These are phyloP conservation scores for Catunica adiposa DNA, from an alignment of 2,329 filamentous ascomycete genomes.

Conservation along the genomic window DNA sequence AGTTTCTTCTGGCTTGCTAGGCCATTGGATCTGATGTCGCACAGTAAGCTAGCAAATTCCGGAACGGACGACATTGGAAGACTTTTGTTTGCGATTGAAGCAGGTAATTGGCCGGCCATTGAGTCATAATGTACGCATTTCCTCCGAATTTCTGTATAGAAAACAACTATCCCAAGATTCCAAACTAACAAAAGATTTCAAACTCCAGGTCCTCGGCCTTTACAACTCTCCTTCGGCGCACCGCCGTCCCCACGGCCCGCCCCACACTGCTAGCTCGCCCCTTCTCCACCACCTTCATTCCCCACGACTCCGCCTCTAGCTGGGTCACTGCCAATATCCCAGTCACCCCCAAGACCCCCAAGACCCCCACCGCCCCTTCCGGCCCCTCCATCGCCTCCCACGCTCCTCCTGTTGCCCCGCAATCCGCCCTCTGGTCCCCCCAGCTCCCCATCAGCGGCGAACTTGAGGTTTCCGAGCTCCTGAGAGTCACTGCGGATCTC, in stretches of 20 bases:
- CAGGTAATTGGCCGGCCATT: too few species aligned
- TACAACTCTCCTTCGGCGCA: conserved; percentile 8
- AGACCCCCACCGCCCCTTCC: neutral
- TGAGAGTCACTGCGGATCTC: neutral
- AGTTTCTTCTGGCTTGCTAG: neutral
- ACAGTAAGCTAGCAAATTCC: neutral
- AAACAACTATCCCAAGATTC: neutral
- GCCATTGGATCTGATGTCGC: too few species aligned
- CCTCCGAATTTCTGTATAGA: neutral
- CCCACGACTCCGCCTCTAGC: neutral
- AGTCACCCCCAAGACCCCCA: conserved; percentile 3
- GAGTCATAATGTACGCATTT: too few species aligned
- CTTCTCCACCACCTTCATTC: conserved; percentile 8
- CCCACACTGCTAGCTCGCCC: neutral
- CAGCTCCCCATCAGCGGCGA: too few species aligned
- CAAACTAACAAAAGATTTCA: neutral
- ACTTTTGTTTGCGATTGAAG: too few species aligned
- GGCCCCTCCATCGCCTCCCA: conserved; percentile 1
- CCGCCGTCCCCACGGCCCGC: neutral
- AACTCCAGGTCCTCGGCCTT: conserved; percentile 3
- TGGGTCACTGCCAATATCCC: conserved; percentile 11
- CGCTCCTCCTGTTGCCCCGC: conserved; percentile 5
- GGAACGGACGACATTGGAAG: too few species aligned
- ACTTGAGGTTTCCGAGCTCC: conserved; percentile 24
- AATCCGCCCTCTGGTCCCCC: conserved; percentile 12